These are phyloP conservation scores for Solanum lycopersicoides DNA, from an alignment of 257 asterid genomes.

Conservation along the genomic window DNA sequence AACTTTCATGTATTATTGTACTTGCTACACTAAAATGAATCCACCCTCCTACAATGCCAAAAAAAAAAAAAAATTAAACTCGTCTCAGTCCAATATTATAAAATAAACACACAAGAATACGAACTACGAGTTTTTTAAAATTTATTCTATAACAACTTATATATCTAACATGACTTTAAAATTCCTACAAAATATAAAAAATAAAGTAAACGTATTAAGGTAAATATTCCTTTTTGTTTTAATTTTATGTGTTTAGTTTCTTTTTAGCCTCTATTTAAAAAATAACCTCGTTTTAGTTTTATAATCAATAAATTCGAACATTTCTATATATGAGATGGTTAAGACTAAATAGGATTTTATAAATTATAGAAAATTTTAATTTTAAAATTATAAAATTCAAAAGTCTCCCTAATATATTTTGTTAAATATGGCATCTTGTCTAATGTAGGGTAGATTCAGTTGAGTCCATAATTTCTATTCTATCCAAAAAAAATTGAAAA, in stretches of 20 bases:
- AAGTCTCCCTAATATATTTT: no score
- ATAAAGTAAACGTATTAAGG: background rate
- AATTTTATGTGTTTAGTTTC: background rate
- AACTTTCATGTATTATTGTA: conserved; percentile 37
- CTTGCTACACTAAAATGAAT: conserved; percentile 32
- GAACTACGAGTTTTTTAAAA: no score
- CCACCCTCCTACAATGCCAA: conserved; percentile 23
- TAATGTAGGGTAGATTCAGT: background rate
- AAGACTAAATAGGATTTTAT: background rate
- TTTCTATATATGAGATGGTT: no score
- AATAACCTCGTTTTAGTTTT: background rate
- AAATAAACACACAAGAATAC: background rate
- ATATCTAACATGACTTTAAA: background rate
- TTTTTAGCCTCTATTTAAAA: background rate
- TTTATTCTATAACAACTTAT: no score
- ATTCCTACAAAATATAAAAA: background rate
- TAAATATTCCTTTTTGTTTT: background rate
- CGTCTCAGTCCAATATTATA: background rate
- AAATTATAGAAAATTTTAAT: background rate
- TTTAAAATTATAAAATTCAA: no score
- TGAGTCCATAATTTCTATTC: background rate
- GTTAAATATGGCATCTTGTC: background rate
- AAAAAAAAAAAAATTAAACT: background rate
- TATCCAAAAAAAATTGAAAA: no score
- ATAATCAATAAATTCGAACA: background rate